Percentiles rank a stretch among this genome's conserved stretches.
These are phyloP conservation scores for Dipteronia sinensis DNA, from an alignment of 345 rosid species.

Conservation along the genomic window DNA sequence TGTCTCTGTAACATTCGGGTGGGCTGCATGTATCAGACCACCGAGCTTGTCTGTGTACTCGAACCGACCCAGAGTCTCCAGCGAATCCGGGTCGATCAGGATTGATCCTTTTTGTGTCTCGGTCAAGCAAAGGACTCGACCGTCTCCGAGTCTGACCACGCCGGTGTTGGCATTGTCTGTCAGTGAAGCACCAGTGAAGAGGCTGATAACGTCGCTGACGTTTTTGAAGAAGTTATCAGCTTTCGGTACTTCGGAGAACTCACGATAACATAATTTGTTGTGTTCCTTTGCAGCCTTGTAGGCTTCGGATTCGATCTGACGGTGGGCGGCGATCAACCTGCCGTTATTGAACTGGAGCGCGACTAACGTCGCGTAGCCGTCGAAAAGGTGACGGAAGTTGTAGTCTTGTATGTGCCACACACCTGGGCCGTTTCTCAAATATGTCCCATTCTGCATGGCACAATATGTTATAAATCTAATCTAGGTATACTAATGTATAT, in stretches of 20 bases:
- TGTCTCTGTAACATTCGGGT: slow-evolving; percentile 74
- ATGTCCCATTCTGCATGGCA: slow-evolving; percentile 80
- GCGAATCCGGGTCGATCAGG: slow-evolving; percentile 58
- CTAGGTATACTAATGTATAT: no score
- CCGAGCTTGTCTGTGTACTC: slow-evolving; percentile 65
- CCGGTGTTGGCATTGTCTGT: slow-evolving; percentile 96
- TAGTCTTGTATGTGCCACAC: slow-evolving; percentile 78
- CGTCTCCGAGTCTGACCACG: slow-evolving; percentile 78
- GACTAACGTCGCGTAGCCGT: slow-evolving; percentile 83
- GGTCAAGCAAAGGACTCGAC: slow-evolving; percentile 87
- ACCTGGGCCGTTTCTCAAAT: slow-evolving; percentile 94
- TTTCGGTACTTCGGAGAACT: slow-evolving; percentile 87
- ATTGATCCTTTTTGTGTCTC: slow-evolving; percentile 94
- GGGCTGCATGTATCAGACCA: slow-evolving; percentile 85
- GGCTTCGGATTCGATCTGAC: slow-evolving; percentile 83
- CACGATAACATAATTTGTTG: slow-evolving; percentile 74
- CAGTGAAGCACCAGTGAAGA: slow-evolving; percentile 83
- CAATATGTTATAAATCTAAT: no score
- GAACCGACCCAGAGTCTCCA: slow-evolving; percentile 72
- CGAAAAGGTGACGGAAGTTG: slow-evolving; percentile 94
- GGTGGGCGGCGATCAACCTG: slow-evolving; percentile 64
- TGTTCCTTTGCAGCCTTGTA: slow-evolving; percentile 78
- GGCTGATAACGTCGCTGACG: slow-evolving; percentile 60
- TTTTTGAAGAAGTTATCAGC: slow-evolving; percentile 57
- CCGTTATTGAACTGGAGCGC: slow-evolving; percentile 74